Conservation (phyloP, 2,329 filamentous ascomycete genomes). For the Paracoccidioides lutzii region DNA sequence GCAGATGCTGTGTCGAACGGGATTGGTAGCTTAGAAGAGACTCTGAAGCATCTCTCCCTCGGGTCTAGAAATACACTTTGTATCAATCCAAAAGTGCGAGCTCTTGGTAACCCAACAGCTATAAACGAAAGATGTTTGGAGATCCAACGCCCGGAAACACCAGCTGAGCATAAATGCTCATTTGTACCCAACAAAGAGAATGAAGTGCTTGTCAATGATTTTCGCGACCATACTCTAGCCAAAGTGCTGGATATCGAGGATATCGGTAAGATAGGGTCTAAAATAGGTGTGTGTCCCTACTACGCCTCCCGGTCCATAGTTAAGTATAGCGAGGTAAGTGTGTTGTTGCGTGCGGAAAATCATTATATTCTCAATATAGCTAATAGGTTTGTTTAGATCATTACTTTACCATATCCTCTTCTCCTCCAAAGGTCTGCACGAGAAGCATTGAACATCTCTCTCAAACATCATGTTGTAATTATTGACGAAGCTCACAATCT, state of each 20-base stretch:
- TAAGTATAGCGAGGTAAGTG: constrained; percentile 56
- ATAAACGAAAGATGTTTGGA: constrained; percentile 93
- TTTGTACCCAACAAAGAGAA: constrained; percentile 71
- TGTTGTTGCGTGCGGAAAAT: not conserved
- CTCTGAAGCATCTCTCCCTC: constrained; percentile 66
- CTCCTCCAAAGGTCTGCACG: constrained; percentile 76
- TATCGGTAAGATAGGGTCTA: constrained; percentile 61
- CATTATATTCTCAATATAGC: not conserved
- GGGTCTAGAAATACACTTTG: constrained; percentile 80
- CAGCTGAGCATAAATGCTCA: constrained; percentile 55
- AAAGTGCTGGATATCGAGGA: constrained; percentile 91
- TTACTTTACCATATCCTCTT: constrained; percentile 85
- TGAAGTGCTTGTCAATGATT: constrained; percentile 57
- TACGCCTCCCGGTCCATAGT: constrained; percentile 84
- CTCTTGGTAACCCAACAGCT: constrained; percentile 55
- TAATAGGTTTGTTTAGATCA: constrained; percentile 41
- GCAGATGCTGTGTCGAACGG: constrained; percentile 4
- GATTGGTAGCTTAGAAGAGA: constrained; percentile 36
- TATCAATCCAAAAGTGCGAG: constrained; percentile 72
- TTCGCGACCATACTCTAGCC: constrained; percentile 73
- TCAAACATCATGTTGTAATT: constrained; percentile 83
- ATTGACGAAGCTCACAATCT: constrained; percentile 97
- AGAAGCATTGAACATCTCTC: constrained; percentile 71
- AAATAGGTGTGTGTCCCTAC: constrained; percentile 78
- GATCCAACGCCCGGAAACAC: constrained; percentile 58